Base-by-base conservation (phyloP, 2,329 filamentous ascomycete species). In the Penicillium paneum region DNA sequence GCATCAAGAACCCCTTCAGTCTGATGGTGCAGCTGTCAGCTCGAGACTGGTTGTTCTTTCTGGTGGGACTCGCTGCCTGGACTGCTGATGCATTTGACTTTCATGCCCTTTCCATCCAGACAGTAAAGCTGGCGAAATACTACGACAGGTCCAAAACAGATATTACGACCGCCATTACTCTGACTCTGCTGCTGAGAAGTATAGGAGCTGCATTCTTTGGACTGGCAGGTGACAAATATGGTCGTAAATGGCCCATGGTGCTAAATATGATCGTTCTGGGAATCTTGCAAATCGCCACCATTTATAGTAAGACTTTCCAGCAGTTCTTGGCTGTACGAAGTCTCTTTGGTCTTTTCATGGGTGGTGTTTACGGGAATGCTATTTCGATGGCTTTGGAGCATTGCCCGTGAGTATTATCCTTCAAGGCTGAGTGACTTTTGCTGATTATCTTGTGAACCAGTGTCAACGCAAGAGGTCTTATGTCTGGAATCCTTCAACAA, bases 21-120 rank as follows among this genome's bases (percentile, higher is more conserved):
- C 78, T 93, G 29, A 77, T 91, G 57, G 79, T 78, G 28, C 80
- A 86, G 72, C 79, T 94, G 15, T 81, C 79, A 3, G 76, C 77
- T 24, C 82, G 79, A 56, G 85, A 88, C 67, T 93, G 89, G 89
- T 67, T 89, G 15, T 91, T 89, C 76, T 86, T 93, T 74, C 60
- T 88, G 38, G 86, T 91, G 11, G 89, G 88, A 3, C 85, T 92
- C 67, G 72, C 81, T 32, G 86, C 88, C 15, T 93, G 90, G 90
- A 88, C 84, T 1, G 89, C 88, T 53, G 90, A 93, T 70, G 89
- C 89, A 3, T 93, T 92, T 69, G 89, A 91, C 72, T 93, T 92
- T 69, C 88, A 91, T 72, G 87, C 89, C 26, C 79, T 93, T 8
- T 89, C 86, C 5, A 89, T 93, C 60, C 89, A 91, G 70, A 89